phyloP scores from a whole-genome alignment of 2,329 filamentous ascomycete genomes.

The Penicillium sclerotigenum region DNA sequence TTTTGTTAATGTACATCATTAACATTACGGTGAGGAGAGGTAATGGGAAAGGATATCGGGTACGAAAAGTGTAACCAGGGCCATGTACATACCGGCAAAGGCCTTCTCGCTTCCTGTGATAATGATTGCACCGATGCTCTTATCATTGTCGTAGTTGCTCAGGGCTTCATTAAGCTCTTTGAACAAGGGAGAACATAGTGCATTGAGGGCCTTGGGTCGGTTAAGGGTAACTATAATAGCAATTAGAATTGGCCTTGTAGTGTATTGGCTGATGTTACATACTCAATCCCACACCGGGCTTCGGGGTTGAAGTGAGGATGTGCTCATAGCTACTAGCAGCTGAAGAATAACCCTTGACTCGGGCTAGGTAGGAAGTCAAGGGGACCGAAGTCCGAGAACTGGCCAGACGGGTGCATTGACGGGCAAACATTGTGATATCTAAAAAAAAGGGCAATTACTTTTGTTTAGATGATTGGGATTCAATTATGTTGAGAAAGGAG shows the following conservation, averaged over 20 bases:
- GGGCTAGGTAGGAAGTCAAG: constrained; percentile 36
- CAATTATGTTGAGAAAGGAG: neutral
- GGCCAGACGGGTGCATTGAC: constrained; percentile 58
- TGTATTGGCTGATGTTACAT: constrained; percentile 27
- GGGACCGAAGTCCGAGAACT: constrained; percentile 51
- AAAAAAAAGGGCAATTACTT: neutral
- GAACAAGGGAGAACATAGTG: constrained; percentile 86
- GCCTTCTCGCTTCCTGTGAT: constrained; percentile 86
- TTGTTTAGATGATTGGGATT: neutral
- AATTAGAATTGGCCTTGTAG: neutral
- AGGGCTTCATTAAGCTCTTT: constrained; percentile 81
- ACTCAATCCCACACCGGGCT: constrained; percentile 89
- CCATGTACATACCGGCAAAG: constrained; percentile 63
- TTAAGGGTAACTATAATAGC: constrained; percentile 72
- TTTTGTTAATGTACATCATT: neutral
- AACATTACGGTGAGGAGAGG: neutral
- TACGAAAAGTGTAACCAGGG: neutral
- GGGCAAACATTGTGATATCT: constrained; percentile 36
- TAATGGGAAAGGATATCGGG: too few relatives aligned
- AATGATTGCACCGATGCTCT: constrained; percentile 70
- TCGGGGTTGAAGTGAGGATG: constrained; percentile 76
- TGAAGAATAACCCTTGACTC: constrained; percentile 42
- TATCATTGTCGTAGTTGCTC: constrained; percentile 64
- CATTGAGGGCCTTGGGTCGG: constrained; percentile 93
- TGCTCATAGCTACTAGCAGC: constrained; percentile 64